Percentiles rank a stretch among this genome's conserved stretches.
Conservation (phyloP, 116 monocot genomes). For the Posidonia oceanica region DNA sequence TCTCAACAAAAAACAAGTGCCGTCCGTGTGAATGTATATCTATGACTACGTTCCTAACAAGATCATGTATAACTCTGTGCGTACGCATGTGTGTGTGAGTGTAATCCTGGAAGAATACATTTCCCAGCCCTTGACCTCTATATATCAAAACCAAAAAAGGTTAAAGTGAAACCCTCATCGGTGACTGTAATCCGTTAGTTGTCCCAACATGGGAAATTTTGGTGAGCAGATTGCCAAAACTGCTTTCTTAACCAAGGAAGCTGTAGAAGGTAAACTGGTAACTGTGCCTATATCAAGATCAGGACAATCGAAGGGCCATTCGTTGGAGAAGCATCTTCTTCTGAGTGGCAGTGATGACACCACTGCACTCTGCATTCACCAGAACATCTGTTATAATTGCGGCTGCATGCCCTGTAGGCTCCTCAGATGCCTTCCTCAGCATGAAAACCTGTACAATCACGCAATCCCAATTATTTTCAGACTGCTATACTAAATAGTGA, state of each 20-base stretch:
- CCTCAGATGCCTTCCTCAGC: conserved; percentile 56
- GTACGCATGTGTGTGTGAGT: no score
- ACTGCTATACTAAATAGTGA: background rate
- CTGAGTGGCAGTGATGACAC: conserved; percentile 63
- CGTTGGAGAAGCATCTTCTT: conserved; percentile 73
- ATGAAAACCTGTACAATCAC: conserved; percentile 48
- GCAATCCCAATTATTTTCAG: background rate
- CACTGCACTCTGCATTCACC: conserved; percentile 66
- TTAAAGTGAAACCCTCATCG: background rate
- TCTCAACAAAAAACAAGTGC: background rate
- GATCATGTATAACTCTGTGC: no score
- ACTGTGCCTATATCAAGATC: background rate
- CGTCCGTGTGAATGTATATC: no score
- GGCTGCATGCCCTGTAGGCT: conserved; percentile 73
- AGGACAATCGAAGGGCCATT: conserved; percentile 51
- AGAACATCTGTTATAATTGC: conserved; percentile 85
- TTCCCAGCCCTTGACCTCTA: background rate
- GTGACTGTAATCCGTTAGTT: background rate
- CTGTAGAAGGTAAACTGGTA: background rate
- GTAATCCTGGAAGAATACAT: background rate
- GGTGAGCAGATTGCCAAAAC: background rate
- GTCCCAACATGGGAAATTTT: background rate
- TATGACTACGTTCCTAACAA: no score
- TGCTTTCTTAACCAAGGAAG: no score
- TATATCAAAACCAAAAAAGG: background rate